Percentiles rank a stretch among this genome's conserved stretches.
Evolutionary conservation across 768 basidiomycete species (phyloP).

Genomic region (Amanita rubescens): DNA sequence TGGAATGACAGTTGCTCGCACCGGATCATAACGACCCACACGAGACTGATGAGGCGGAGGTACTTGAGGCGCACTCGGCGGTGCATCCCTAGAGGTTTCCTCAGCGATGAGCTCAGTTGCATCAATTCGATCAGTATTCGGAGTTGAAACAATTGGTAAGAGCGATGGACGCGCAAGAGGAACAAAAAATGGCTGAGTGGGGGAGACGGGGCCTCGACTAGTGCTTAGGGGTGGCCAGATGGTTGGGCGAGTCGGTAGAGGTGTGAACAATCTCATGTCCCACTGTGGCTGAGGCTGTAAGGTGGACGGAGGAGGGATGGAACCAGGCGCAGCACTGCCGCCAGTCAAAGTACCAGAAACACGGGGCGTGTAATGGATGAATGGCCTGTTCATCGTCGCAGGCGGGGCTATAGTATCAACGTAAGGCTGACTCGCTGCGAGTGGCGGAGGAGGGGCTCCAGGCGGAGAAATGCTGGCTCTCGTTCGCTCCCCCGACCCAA

Average conservation of each 20-base stretch:
- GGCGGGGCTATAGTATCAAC: not conserved
- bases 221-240: constrained; percentile 29
- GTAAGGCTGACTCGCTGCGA: not conserved
- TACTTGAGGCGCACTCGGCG: constrained; percentile 15
- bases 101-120: not conserved
- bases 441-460: not conserved
- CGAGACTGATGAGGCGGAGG: constrained; percentile 23
- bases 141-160: constrained; percentile 2
- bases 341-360: constrained; percentile 26
- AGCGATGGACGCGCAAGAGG: constrained; percentile 10
- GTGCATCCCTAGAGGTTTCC: not conserved
- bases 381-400: constrained; percentile 7
- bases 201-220: constrained; percentile 22
- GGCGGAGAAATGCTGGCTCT: constrained; percentile 3
- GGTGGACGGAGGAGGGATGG: constrained; percentile 52
- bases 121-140: not conserved
- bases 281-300: constrained; percentile 64
- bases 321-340: constrained; percentile 14
- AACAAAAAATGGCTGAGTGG: constrained; percentile 5
- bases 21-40: constrained; percentile 44
- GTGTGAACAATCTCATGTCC: constrained; percentile 38
- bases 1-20: constrained; percentile 34
- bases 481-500: constrained; percentile 14
- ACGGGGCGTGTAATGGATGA: constrained; percentile 16
- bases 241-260: constrained; percentile 27